Evolutionary conservation across 345 rosid genomes (phyloP).

Genomic region (Gossypium anomalum): DNA sequence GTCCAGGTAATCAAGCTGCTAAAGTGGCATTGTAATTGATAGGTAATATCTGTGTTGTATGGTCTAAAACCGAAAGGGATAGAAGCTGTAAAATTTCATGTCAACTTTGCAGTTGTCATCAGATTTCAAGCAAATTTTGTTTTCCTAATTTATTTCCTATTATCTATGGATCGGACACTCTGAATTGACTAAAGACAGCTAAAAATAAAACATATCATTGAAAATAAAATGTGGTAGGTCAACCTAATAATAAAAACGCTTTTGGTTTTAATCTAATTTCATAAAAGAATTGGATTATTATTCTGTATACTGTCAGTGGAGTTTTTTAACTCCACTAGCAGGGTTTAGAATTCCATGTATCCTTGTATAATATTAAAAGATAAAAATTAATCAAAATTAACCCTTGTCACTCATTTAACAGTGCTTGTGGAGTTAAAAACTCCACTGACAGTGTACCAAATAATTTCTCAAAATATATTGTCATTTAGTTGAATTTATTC

Average conservation of each 20-base stretch:
- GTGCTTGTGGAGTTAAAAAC: no score
- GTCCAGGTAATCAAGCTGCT: constrained; percentile 56
- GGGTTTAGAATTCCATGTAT: no score
- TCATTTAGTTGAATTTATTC: not conserved
- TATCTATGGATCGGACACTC: not conserved
- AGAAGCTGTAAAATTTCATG: not conserved
- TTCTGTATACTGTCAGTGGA: no score
- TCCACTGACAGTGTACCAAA: no score
- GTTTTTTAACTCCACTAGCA: no score
- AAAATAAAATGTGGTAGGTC: not conserved
- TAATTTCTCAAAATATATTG: not conserved
- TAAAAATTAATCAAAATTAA: no score
- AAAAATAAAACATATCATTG: not conserved
- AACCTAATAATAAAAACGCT: not conserved
- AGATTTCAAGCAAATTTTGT: not conserved
- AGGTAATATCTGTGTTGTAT: not conserved
- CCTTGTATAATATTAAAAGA: no score
- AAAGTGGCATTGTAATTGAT: not conserved
- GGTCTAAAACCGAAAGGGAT: not conserved
- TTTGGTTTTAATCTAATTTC: not conserved
- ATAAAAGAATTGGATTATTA: not conserved
- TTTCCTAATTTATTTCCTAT: not conserved
- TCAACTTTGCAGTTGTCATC: not conserved
- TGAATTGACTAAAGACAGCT: not conserved
- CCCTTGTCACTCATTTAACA: no score